These are phyloP conservation scores for Rhodamnia rubescens DNA, from an alignment of 345 rosid species.

Conservation along the genomic window DNA sequence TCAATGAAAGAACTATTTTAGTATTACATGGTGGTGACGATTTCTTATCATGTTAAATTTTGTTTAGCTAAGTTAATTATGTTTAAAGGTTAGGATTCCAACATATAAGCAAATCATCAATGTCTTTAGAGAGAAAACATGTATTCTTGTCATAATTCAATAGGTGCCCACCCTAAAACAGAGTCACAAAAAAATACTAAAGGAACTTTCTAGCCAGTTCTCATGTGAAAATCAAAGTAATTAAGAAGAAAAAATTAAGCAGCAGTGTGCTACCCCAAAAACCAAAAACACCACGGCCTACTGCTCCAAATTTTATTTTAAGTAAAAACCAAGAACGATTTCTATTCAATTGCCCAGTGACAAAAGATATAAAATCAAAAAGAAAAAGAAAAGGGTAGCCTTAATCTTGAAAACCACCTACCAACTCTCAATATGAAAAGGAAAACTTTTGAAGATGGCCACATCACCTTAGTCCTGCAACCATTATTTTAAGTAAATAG, in stretches of 20 bases:
- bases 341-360: not conserved
- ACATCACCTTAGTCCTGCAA: not conserved
- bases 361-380: not conserved
- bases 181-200: not conserved
- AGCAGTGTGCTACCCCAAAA: not conserved
- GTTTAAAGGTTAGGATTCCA: not conserved
- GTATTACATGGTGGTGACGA: not conserved
- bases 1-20: not conserved
- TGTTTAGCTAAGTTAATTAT: not conserved
- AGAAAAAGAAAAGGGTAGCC: not conserved
- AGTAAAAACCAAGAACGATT: not conserved
- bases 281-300: not conserved
- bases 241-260: not conserved
- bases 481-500: not conserved
- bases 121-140: not conserved
- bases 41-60: not conserved
- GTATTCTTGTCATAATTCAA: not conserved
- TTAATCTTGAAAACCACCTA: not conserved
- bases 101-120: not conserved
- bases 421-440: not conserved
- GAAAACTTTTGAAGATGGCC: not conserved
- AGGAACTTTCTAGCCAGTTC: not conserved
- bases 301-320: not conserved
- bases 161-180: not conserved
- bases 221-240: not conserved